A percentile compares a stretch with the other conserved stretches of the same genome.
phyloP scores from a whole-genome alignment of 2,329 filamentous ascomycete species.

The Trichoderma gracile region DNA sequence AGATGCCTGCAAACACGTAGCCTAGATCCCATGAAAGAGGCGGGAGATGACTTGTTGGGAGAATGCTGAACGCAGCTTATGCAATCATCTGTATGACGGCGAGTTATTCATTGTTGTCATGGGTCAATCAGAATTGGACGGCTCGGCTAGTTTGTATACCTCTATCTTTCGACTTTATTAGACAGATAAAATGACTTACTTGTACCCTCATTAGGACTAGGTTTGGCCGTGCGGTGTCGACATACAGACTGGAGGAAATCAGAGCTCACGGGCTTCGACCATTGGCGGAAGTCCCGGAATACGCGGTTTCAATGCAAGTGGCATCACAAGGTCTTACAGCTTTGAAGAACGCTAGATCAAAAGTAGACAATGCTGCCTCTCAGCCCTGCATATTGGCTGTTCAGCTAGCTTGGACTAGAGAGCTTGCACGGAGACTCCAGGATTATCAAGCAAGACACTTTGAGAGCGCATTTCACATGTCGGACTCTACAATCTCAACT shows the following conservation, averaged over 20 bases:
- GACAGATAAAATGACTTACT: neutral
- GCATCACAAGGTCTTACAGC: neutral
- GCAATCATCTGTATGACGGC: too few species aligned
- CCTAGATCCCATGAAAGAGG: neutral
- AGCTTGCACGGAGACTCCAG: neutral
- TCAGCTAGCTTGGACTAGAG: neutral
- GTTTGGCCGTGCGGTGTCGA: too few species aligned
- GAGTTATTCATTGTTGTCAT: too few species aligned
- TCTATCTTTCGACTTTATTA: neutral
- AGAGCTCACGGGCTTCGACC: neutral
- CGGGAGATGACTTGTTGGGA: neutral
- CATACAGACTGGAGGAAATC: neutral
- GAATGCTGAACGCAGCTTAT: neutral
- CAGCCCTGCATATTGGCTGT: neutral
- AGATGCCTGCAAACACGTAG: neutral
- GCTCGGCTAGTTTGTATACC: neutral
- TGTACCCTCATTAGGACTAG: neutral
- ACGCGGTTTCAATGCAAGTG: neutral
- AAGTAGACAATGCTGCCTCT: conserved; percentile 9
- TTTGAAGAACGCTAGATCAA: neutral
- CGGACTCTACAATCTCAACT: too few species aligned
- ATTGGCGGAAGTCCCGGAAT: neutral
- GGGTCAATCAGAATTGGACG: too few species aligned
- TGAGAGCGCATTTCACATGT: neutral
- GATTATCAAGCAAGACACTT: neutral